A percentile compares a stretch with the other conserved stretches of the same genome.
Evolutionary conservation across 2,329 filamentous ascomycete genomes (phyloP).

Genomic region (Cordyceps sp.): DNA sequence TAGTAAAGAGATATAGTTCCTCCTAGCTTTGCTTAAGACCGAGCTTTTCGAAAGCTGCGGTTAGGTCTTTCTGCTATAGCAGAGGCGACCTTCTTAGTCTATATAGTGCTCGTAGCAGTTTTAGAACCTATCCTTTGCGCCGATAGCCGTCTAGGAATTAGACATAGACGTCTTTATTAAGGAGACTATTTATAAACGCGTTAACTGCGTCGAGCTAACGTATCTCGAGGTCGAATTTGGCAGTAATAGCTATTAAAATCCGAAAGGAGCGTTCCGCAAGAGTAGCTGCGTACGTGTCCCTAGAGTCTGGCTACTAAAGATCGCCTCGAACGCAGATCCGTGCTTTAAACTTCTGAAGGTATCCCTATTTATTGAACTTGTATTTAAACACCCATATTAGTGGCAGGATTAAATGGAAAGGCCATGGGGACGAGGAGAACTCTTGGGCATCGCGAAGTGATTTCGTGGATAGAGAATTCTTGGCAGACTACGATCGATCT

Average conservation of each 20-base stretch:
- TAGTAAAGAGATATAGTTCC: background rate
- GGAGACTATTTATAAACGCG: constrained; percentile 3
- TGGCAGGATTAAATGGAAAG: too few species aligned
- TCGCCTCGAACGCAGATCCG: constrained; percentile 1
- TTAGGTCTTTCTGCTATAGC: background rate
- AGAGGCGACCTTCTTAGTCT: background rate
- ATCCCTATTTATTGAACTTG: background rate
- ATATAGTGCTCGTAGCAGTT: background rate
- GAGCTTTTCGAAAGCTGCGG: background rate
- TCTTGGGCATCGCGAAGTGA: too few species aligned
- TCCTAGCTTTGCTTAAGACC: background rate
- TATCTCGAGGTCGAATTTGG: constrained; percentile 2
- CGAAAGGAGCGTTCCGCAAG: constrained; percentile 1
- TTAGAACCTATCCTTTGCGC: background rate
- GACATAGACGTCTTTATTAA: constrained; percentile 1
- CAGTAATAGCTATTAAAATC: constrained; percentile 1
- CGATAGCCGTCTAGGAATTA: background rate
- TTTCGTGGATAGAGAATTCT: too few species aligned
- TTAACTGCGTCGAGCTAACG: constrained; percentile 3
- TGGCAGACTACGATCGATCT: too few species aligned
- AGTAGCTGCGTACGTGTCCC: constrained; percentile 3
- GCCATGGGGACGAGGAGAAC: too few species aligned
- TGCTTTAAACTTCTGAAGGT: background rate
- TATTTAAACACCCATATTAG: constrained; percentile 3
- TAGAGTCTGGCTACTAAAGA: constrained; percentile 1